Evolutionary conservation across 352 stramenopile species (phyloP), one percentile per base, ranked within the genome.

Genomic region (Ophiocytium majus): DNA sequence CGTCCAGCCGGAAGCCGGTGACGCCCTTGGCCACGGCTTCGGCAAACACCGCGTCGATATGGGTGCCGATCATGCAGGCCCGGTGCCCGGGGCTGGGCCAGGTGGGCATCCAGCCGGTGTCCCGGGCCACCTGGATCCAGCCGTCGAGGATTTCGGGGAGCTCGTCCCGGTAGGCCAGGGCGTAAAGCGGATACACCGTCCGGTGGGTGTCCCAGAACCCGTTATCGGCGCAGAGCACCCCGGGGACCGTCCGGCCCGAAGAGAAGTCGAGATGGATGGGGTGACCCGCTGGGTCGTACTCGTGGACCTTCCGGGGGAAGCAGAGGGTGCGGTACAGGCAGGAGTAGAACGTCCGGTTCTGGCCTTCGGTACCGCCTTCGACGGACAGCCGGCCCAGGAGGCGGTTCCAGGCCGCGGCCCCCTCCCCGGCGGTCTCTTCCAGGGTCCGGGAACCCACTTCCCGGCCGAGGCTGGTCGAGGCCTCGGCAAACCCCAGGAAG

Each of bases 181-280:
- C 36, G 10, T 89, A 49, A 33, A 90, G 43, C 0, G 88, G 86
- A 64, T 90, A 90, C 19, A 89, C 80, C 5, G 88, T 89, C 1
- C 83, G 85, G 32, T 81, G 90, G 28, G 88, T 86, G 63, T 90
- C 88, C 88, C 88, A 90, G 49, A 90, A 90, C 9, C 88, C 88
- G 5, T 79, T 89, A 66, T 90, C 88, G 14, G 88, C 90, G 35
- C 50, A 66, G 19, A 90, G 74, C 33, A 75, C 79, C 10, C 88
- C 88, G n/a, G 10, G 17, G 31, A 63, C 10, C 10, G 71, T 79
- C 10, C 34, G 10, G 28, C 80, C n/a, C 0, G 83, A 76, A 9
- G 35, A 88, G 76, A 78, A 90, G 80, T 90, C 84, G 0, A 89
- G 35, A 17, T 34, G 71, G 23, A 57, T 34, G 28, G 33, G 0